These are phyloP conservation scores for Neurospora sp. DNA, from an alignment of 495 filamentous ascomycete species.

Conservation along the genomic window DNA sequence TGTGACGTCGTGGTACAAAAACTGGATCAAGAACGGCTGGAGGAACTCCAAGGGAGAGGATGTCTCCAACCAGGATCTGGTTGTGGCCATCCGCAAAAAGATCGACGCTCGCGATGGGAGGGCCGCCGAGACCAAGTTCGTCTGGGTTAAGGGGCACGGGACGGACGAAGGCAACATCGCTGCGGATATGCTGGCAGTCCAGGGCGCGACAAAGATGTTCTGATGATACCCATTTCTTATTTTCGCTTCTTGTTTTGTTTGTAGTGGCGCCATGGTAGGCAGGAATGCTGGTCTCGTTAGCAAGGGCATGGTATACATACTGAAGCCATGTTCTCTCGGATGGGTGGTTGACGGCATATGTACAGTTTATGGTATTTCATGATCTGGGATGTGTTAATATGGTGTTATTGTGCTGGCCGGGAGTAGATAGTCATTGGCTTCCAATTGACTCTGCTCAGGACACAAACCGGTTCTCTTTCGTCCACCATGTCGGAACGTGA, in stretches of 20 bases:
- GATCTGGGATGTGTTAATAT: not conserved
- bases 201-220: conserved; percentile 26
- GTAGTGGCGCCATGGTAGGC: not conserved
- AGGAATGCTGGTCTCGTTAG: not conserved
- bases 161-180: conserved; percentile 60
- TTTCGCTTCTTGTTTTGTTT: not conserved
- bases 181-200: conserved; percentile 58
- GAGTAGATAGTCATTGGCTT: not conserved
- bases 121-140: conserved; percentile 56
- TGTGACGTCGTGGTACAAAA: conserved; percentile 71
- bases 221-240: conserved; percentile 7
- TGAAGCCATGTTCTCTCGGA: not conserved
- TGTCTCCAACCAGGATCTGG: conserved; percentile 79
- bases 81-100: conserved; percentile 58
- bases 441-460: not conserved
- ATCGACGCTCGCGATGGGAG: conserved; percentile 59
- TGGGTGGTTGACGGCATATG: not conserved
- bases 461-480: not conserved
- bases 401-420: not conserved
- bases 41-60: conserved; percentile 53
- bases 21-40: conserved; percentile 77
- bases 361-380: not conserved
- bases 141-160: conserved; percentile 82
- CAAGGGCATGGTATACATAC: not conserved
- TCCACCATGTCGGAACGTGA: not conserved